phyloP scores from a whole-genome alignment of 164 flowering plant genomes.

The Macadamia integrifolia region DNA sequence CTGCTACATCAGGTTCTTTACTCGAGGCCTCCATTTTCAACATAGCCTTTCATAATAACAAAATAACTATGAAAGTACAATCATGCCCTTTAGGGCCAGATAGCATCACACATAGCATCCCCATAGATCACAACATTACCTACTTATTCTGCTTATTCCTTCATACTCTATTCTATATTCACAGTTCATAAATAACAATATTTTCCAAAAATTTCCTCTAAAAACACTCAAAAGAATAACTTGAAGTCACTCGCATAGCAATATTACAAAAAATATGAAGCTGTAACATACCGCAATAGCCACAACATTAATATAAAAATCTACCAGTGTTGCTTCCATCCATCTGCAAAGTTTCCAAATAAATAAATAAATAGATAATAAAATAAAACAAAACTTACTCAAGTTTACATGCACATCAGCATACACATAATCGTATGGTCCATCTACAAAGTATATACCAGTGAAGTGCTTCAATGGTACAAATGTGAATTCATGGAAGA shows the following conservation, averaged over 20 bases:
- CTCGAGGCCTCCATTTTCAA: too few species aligned
- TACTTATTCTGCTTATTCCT: background rate
- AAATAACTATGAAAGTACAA: too few species aligned
- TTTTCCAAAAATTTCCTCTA: background rate
- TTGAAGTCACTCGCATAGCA: background rate
- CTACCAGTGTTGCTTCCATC: conserved; percentile 58
- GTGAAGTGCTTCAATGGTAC: background rate
- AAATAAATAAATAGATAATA: too few species aligned
- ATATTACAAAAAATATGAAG: background rate
- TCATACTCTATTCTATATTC: too few species aligned
- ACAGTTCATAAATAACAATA: too few species aligned
- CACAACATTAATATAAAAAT: conserved; percentile 60
- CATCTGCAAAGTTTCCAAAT: conserved; percentile 43
- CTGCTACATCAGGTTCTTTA: too few species aligned
- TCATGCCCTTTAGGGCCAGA: too few species aligned
- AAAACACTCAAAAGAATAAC: background rate
- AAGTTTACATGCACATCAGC: too few species aligned
- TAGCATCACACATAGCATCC: too few species aligned
- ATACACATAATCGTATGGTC: conserved; percentile 41
- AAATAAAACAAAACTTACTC: too few species aligned
- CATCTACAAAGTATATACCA: conserved; percentile 34
- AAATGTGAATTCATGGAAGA: background rate
- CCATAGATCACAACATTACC: too few species aligned
- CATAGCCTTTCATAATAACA: too few species aligned
- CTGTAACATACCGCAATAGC: conserved; percentile 53